Conservation (phyloP, 2,329 filamentous ascomycete genomes). For the Colletotrichum sp. region DNA sequence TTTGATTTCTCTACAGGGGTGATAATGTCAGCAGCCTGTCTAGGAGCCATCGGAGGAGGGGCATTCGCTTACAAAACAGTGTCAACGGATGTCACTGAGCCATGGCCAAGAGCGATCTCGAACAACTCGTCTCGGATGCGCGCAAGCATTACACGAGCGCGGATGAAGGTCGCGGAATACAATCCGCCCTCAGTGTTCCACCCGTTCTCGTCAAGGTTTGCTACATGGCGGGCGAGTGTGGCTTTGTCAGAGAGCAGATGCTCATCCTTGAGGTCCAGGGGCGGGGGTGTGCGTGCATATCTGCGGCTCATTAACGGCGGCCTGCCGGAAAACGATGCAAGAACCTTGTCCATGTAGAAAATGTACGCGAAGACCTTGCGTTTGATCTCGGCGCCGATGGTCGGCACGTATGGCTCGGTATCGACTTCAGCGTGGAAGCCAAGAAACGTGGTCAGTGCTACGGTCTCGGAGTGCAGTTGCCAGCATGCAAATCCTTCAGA, state of each 20-base stretch:
- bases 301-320: conserved; percentile 40
- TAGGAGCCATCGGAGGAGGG: neutral
- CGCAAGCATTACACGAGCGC: conserved; percentile 27
- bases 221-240: conserved; percentile 27
- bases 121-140: conserved; percentile 31
- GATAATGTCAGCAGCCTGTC: neutral
- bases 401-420: conserved; percentile 24
- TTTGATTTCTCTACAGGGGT: conserved; percentile 37
- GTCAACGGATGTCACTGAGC: conserved; percentile 38
- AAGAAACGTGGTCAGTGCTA: conserved; percentile 30
- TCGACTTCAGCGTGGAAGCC: conserved; percentile 26
- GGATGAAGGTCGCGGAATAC: conserved; percentile 33
- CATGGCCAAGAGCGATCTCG: conserved; percentile 30
- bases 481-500: conserved; percentile 2
- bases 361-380: conserved; percentile 34
- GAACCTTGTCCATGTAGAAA: conserved; percentile 39
- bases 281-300: conserved; percentile 42
- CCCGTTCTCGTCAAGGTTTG: conserved; percentile 36
- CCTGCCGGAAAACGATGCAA: conserved; percentile 45
- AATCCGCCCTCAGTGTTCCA: conserved; percentile 39
- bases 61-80: conserved; percentile 34
- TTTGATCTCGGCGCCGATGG: conserved; percentile 32
- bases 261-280: conserved; percentile 42
- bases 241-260: conserved; percentile 35
- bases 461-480: conserved; percentile 34